These are phyloP conservation scores for Dimocarpus longan DNA, from an alignment of 345 rosid genomes.

Conservation along the genomic window DNA sequence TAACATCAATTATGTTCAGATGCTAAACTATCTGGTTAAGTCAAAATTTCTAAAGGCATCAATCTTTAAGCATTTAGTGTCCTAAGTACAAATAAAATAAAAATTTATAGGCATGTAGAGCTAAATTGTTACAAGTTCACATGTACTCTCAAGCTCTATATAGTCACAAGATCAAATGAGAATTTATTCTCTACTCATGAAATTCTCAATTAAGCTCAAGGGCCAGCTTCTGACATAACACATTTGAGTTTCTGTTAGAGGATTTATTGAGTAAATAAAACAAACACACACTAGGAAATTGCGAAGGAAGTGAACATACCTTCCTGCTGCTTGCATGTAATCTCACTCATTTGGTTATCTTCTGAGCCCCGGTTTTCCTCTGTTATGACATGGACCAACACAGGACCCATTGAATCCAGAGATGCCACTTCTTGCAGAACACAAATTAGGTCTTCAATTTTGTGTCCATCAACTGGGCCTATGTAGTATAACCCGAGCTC, in stretches of 20 bases:
- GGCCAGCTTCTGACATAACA: neutral
- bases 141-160: neutral
- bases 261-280: constrained; percentile 2
- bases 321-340: constrained; percentile 34
- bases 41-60: neutral
- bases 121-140: neutral
- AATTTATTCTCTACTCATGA: neutral
- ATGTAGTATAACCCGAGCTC: constrained; percentile 92
- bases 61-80: neutral
- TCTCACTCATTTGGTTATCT: constrained; percentile 29
- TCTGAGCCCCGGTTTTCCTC: constrained; percentile 55
- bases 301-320: constrained; percentile 33
- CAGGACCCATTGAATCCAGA: constrained; percentile 88
- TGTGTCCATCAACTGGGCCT: constrained; percentile 97
- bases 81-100: neutral
- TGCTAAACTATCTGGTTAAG: constrained; percentile 8
- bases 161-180: neutral
- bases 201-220: neutral
- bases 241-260: neutral
- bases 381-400: constrained; percentile 86
- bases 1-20: constrained; percentile 6
- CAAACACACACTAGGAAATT: constrained; percentile 10
- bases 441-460: constrained; percentile 74
- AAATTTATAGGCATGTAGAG: neutral
- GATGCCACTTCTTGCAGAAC: constrained; percentile 83